A percentile compares a stretch with the other conserved stretches of the same genome.
Conservation (phyloP, 345 rosid species). For the Gossypium ekmanianum region DNA sequence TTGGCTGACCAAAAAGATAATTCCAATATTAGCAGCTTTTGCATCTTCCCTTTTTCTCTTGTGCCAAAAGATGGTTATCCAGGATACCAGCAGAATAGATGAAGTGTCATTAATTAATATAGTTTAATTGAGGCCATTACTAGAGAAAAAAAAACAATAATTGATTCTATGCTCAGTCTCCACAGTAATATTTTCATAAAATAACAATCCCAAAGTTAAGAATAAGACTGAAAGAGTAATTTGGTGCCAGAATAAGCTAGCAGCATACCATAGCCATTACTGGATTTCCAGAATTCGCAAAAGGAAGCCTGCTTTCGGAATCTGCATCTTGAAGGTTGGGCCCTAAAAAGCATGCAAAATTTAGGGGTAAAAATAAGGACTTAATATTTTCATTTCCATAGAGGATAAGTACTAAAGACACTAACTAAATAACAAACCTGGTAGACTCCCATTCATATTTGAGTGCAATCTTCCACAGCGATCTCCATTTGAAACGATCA, state of each 20-base stretch:
- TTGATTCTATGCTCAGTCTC: not conserved
- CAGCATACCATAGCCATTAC: slow-evolving; percentile 88
- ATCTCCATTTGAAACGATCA: slow-evolving; percentile 48
- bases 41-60: slow-evolving; percentile 1
- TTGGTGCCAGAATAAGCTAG: not conserved
- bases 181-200: not conserved
- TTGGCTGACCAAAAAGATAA: not conserved
- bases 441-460: slow-evolving; percentile 51
- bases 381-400: not conserved
- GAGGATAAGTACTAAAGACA: not conserved
- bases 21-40: not conserved
- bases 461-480: slow-evolving; percentile 36
- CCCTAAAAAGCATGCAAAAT: slow-evolving; percentile 33
- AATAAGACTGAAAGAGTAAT: slow-evolving; percentile 3
- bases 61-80: not conserved
- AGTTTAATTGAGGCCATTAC: not conserved
- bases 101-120: not conserved
- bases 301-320: slow-evolving; percentile 71
- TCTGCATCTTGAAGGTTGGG: slow-evolving; percentile 46
- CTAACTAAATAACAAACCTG: slow-evolving; percentile 36
- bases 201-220: not conserved
- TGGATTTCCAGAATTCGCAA: slow-evolving; percentile 82
- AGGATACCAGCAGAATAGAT: not conserved
- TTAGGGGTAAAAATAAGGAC: not conserved
- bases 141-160: slow-evolving; percentile 1